phyloP scores from a whole-genome alignment of 352 stramenopile genomes.

The Globisporangium paroecandrum region DNA sequence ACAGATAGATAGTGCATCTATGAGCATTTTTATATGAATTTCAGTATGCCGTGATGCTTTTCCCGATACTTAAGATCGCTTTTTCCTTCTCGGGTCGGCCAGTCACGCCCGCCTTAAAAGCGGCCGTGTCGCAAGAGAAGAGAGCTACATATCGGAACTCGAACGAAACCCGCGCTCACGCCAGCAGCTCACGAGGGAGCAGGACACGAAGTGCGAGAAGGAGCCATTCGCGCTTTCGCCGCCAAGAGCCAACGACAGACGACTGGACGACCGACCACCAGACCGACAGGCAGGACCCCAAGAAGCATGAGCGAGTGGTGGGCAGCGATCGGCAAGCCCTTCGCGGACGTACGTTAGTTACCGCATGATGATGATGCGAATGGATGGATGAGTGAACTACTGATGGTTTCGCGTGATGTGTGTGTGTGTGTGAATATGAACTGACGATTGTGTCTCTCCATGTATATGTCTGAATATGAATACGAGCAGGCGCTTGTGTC shows the following conservation, averaged over 20 bases:
- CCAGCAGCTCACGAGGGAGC: neutral
- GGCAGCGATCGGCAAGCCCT: constrained; percentile 70
- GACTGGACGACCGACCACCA: neutral
- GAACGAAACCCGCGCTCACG: neutral
- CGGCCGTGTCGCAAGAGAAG: constrained; percentile 1
- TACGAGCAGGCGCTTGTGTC: constrained; percentile 50
- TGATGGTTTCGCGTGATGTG: neutral
- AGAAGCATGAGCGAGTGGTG: constrained; percentile 73
- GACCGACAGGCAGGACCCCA: neutral
- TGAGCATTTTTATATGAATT: neutral
- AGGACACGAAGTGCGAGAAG: neutral
- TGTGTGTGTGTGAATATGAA: neutral
- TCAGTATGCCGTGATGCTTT: neutral
- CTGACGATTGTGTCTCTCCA: neutral
- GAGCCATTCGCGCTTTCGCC: constrained; percentile 12
- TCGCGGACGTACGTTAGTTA: constrained; percentile 44
- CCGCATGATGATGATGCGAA: neutral
- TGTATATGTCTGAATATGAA: neutral
- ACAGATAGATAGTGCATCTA: neutral
- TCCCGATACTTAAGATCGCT: neutral
- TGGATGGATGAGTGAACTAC: neutral
- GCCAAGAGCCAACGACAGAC: constrained; percentile 1
- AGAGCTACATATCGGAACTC: neutral
- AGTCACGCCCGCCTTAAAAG: neutral
- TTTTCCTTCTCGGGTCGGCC: neutral